These are phyloP conservation scores for Pyrenophora seminiperda DNA, from an alignment of 2,329 filamentous ascomycete genomes.

Conservation along the genomic window DNA sequence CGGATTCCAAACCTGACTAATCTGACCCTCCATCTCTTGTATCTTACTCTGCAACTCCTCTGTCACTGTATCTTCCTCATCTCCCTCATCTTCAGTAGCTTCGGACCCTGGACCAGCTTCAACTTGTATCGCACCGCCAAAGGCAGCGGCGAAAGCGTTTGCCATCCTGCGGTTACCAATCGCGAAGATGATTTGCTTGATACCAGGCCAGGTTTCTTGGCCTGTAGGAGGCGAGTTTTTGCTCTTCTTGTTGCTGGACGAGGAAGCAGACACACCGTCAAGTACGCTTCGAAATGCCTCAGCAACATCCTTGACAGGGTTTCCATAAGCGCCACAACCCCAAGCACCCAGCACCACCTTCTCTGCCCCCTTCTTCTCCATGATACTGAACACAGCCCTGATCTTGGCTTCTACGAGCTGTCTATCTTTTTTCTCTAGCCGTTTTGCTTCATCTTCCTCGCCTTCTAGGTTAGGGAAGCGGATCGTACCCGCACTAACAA, in stretches of 20 bases:
- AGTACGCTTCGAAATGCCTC: slow-evolving; percentile 57
- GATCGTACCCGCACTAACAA: slow-evolving; percentile 63
- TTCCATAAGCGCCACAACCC: slow-evolving; percentile 69
- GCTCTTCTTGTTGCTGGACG: slow-evolving; percentile 32
- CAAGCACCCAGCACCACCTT: slow-evolving; percentile 66
- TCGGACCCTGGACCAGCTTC: slow-evolving; percentile 49
- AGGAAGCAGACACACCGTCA: not conserved
- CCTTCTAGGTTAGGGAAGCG: slow-evolving; percentile 59
- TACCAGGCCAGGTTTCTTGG: slow-evolving; percentile 49
- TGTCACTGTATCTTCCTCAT: slow-evolving; percentile 27
- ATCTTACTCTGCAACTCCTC: slow-evolving; percentile 45
- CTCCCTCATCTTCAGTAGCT: slow-evolving; percentile 36
- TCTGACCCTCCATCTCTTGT: slow-evolving; percentile 42
- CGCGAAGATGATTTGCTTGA: slow-evolving; percentile 64
- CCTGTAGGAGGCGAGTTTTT: slow-evolving; percentile 13
- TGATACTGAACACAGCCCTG: slow-evolving; percentile 61
- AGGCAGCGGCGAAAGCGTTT: slow-evolving; percentile 56
- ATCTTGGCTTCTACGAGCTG: slow-evolving; percentile 62
- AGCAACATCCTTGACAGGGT: slow-evolving; percentile 65
- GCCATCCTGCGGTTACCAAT: slow-evolving; percentile 61
- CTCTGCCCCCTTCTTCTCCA: slow-evolving; percentile 50
- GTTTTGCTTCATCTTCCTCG: slow-evolving; percentile 49
- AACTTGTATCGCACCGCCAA: slow-evolving; percentile 50
- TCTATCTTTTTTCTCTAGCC: slow-evolving; percentile 52
- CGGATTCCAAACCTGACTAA: slow-evolving; percentile 42